Evolutionary conservation across 2,329 filamentous ascomycete species (phyloP), one percentile per base, ranked within the genome.

Genomic region (Hymenoscyphus albidus): DNA sequence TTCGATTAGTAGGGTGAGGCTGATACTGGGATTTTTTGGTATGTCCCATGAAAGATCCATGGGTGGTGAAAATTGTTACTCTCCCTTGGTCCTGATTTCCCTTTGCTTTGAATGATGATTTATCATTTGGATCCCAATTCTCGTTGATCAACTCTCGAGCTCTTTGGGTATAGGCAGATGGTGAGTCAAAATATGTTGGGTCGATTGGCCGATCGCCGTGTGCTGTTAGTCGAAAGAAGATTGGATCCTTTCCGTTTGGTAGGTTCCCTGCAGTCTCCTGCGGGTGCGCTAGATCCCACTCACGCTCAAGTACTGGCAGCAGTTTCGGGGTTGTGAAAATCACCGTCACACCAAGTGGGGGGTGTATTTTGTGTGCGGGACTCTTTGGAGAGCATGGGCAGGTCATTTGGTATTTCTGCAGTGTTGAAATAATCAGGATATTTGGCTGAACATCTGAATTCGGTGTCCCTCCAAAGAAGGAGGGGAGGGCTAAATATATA

Each of bases 401-500:
- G 40, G 40, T 42, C 12, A 42, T 42, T 14, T 10, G 40, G 40
- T 12, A 42, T 13, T 42, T 14, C 40, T 40, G 39, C 10, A 40
- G 39, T n/a, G n/a, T n/a, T n/a, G 27, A 55, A 22, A 55, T 55
- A 55, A 12, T 4, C n/a, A 31, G 51, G 51, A n/a, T 55, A n/a
- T n/a, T 55, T 18, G 51, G n/a, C 51, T 22, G 27, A 55, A 55
- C 51, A 55, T 55, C 51, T 55, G n/a, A 31, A 55, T 22, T 55
- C 27, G 5, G 51, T 22, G 10, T 9, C 13, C 12, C 51, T 55
- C 51, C 4, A 55, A 55, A 18, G 5, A 55, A 31, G 51, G 27
- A 31, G 51, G 13, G 51, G n/a, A 55, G 51, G 27, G 51, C 51
- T 55, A 55, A 12, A 55, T 55, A 55, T 55, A 55, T 55, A 55